phyloP scores from a whole-genome alignment of 164 flowering plant species.

The Akebia trifoliata region DNA sequence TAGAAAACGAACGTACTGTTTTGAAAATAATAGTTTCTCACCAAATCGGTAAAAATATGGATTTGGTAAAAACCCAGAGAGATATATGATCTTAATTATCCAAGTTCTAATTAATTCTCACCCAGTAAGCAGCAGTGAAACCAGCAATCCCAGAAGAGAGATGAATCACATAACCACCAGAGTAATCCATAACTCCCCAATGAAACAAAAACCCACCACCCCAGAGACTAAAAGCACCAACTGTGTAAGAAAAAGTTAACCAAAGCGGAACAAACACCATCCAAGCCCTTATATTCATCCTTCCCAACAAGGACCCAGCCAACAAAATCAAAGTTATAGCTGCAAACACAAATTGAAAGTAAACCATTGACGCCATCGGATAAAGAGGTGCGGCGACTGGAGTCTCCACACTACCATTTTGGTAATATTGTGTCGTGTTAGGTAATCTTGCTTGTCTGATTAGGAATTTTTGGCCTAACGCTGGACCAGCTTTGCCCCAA shows the following conservation, averaged over 20 bases:
- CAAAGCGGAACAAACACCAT: conserved; percentile 13
- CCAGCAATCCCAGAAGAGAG: no score
- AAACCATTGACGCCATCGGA: conserved; percentile 5
- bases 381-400: neutral
- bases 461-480: conserved; percentile 4
- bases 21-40: no score
- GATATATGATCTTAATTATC: no score
- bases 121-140: conserved; percentile 15
- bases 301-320: conserved; percentile 8
- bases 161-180: conserved; percentile 18
- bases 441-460: neutral
- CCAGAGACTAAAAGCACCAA: conserved; percentile 16
- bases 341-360: conserved; percentile 1
- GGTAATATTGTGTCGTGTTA: neutral
- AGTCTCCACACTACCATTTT: conserved; percentile 3
- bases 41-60: no score
- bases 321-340: conserved; percentile 2
- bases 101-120: neutral
- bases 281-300: conserved; percentile 11
- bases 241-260: conserved; percentile 9
- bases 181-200: conserved; percentile 9
- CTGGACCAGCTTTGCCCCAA: conserved; percentile 5
- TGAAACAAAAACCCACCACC: conserved; percentile 15
- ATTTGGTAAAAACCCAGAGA: no score
- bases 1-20: no score